phyloP scores from a whole-genome alignment of 805 yeast species.

The Saturnispora serradocipensis region DNA sequence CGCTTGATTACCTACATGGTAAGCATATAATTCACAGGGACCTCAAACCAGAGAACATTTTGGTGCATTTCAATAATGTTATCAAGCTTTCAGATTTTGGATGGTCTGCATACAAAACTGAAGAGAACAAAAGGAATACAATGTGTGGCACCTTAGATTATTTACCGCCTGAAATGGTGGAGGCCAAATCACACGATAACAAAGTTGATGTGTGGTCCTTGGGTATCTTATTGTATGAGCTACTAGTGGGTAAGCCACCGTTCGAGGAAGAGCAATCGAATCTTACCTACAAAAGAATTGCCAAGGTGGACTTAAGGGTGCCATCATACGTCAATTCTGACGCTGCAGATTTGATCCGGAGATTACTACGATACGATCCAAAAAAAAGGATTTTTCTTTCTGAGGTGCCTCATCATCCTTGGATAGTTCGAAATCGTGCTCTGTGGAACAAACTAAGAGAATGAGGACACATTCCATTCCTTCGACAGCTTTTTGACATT shows the following conservation, averaged over 20 bases:
- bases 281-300: constrained; percentile 72
- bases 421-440: constrained; percentile 63
- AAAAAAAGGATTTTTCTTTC: constrained; percentile 49
- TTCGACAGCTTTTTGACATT: not conserved
- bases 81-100: constrained; percentile 91
- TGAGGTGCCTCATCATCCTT: constrained; percentile 68
- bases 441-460: constrained; percentile 37
- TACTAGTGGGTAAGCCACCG: constrained; percentile 84
- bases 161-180: constrained; percentile 92
- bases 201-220: constrained; percentile 88
- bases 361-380: constrained; percentile 61
- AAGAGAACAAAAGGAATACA: constrained; percentile 47
- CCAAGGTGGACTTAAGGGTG: constrained; percentile 62
- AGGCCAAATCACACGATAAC: constrained; percentile 66
- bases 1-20: constrained; percentile 66
- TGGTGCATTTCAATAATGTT: constrained; percentile 62
- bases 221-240: constrained; percentile 79
- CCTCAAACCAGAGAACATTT: constrained; percentile 86
- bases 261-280: constrained; percentile 77
- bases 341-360: constrained; percentile 65
- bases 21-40: constrained; percentile 85
- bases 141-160: constrained; percentile 95
- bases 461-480: not conserved
- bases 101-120: constrained; percentile 75
- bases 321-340: constrained; percentile 64